Evolutionary conservation across 106 monocot species (phyloP), one percentile per base, ranked within the genome.

Genomic region (Cymbidium sinense): DNA sequence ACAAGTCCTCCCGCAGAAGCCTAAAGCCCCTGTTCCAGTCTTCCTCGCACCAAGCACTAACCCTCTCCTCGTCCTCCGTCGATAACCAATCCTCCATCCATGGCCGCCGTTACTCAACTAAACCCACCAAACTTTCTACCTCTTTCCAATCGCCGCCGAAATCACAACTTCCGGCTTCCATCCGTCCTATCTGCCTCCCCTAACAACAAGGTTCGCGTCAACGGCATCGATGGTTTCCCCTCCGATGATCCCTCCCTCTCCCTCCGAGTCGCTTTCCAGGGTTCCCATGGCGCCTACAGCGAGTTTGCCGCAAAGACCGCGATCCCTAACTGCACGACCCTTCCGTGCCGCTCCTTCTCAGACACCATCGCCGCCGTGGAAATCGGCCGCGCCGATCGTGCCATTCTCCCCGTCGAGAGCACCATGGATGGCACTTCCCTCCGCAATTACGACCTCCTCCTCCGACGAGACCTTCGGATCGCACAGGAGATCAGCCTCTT

Each of bases 261-360:
- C 36, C 83, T 89, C 29, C 77, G 81, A 2, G 84, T 92, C 6
- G 87, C 89, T 29, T 92, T 81, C 76, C 92, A 92, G 70, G 89
- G 89, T 64, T 79, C 87, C 44, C 76, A 82, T 8, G 92, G 92
- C 51, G 92, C 92, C 7, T 92, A 92, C 89, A 87, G 87, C 80
- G 92, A 92, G 89, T 77, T 89, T 81, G 89, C 92, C 5, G 89
- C 92, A 4, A 87, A 87, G 81, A 89, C 85, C 19, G 92, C 89
- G 6, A 78, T 50, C 71, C 92, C 89, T 17, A 80, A 39, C 69
- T 92, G 89, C 87, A 39, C 43, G 15, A 80, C 92, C 50, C 20
- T 92, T 64, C 85, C 92, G 37, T 87, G 83, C 75, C 85, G 84
- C 79, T 54, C 83, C 70, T 87, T 92, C 81, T 29, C 83, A 23